A percentile compares a stretch with the other conserved stretches of the same genome.
Conservation (phyloP, 257 asterid species). For the Solanum dulcamara region DNA sequence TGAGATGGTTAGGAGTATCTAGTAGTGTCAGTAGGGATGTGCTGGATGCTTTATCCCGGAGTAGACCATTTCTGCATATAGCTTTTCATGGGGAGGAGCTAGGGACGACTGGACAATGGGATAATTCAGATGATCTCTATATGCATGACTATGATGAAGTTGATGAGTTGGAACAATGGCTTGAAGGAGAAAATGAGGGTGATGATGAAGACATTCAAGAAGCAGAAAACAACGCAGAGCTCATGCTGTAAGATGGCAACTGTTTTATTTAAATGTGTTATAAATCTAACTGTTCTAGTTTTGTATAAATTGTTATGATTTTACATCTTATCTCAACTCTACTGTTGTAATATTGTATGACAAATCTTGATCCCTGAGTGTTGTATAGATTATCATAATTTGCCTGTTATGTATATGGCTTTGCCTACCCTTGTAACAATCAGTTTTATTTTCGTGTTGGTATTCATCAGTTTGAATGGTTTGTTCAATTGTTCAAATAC, state of each 20-base stretch:
- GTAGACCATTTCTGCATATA: slow-evolving; percentile 57
- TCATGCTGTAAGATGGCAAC: slow-evolving; percentile 13
- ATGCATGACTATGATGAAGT: slow-evolving; percentile 57
- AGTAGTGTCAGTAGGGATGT: slow-evolving; percentile 48
- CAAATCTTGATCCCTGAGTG: background rate
- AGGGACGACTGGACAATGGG: slow-evolving; percentile 50
- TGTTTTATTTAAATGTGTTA: background rate
- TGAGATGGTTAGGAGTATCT: slow-evolving; percentile 83
- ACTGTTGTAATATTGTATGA: background rate
- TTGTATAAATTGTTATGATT: background rate
- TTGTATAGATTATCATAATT: background rate
- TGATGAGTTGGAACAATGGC: slow-evolving; percentile 81
- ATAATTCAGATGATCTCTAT: slow-evolving; percentile 36
- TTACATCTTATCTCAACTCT: background rate
- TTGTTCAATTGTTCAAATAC: background rate
- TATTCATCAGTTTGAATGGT: background rate
- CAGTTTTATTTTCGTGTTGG: background rate
- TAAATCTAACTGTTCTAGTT: background rate
- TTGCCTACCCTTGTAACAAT: background rate
- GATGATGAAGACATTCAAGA: slow-evolving; percentile 66
- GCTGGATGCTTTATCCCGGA: slow-evolving; percentile 43
- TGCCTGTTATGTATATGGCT: background rate
- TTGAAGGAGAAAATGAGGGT: slow-evolving; percentile 43
- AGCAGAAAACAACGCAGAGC: slow-evolving; percentile 22
- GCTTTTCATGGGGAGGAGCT: slow-evolving; percentile 71